Evolutionary conservation across 805 yeast genomes (phyloP), one percentile per base, ranked within the genome.

Genomic region (Lachancea sp.): DNA sequence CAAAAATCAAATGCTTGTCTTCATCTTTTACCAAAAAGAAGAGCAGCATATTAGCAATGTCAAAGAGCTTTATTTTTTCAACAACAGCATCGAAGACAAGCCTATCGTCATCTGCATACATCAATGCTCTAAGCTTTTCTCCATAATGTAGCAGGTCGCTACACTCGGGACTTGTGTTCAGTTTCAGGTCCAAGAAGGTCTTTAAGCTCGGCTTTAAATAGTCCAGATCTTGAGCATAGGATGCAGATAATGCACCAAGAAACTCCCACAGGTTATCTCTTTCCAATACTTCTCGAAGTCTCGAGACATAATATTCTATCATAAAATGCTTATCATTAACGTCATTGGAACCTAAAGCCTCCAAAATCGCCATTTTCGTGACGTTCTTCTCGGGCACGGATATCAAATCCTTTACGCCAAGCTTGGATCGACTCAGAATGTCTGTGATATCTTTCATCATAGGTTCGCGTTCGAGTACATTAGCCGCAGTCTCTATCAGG

Each of bases 281-380:
- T 13, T 50, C 46, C 17, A 62, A 48, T 2, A 40, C 35, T 18
- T 52, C 56, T 36, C 52, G 53, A 11, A 63, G 31, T 16, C 54
- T 51, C 2, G 55, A 49, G 25, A 55, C 38, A 44, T 63, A 63
- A 43, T 54, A 60, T 12, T 55, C 49, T 2, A 55, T 19, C 29
- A 63, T 41, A 44, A 60, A 62, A 26, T 50, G 50, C 27, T 44
- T 52, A 38, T 63, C 65, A n/a, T 48, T 38, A 11, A 41, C 26
- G 30, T 52, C 49, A 15, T 43, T 34, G 1, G 54, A 41, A 1
- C 62, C 60, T 7, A 60, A 37, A 20, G 49, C 42, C 47, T 63
- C 65, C 3, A 62, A 44, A 7, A 62, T 35, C 1, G 46, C 30
- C 1, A 62, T 62, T 39, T 58, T 62, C 7, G 53, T 46, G 5